Evolutionary conservation across 75 land plant species (phyloP).

Genomic region (Sequoiadendron giganteum): DNA sequence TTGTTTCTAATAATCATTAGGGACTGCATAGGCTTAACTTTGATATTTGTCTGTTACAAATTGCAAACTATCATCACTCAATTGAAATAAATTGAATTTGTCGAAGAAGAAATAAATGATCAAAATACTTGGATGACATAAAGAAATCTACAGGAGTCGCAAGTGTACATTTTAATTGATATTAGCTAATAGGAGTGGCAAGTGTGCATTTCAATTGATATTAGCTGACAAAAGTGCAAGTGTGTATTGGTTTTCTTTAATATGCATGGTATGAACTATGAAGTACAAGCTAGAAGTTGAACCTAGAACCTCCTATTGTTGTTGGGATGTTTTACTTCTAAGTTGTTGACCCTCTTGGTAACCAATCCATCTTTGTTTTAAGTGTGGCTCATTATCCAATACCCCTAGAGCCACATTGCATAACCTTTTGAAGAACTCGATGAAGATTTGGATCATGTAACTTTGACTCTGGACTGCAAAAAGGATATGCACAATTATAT

Average conservation of each 20-base stretch:
- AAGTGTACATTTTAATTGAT: not conserved
- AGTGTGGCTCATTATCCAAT: too few relatives aligned
- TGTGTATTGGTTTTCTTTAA: not conserved
- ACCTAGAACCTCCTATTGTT: too few relatives aligned
- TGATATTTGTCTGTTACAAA: not conserved
- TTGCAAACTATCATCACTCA: not conserved
- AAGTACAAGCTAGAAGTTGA: not conserved
- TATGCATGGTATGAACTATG: not conserved
- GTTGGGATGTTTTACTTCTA: too few relatives aligned
- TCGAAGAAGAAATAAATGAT: not conserved
- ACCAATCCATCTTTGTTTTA: too few relatives aligned
- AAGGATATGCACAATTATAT: too few relatives aligned
- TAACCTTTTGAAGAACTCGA: too few relatives aligned
- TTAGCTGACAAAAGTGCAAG: not conserved
- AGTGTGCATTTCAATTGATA: not conserved
- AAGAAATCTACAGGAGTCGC: not conserved
- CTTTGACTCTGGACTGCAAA: too few relatives aligned
- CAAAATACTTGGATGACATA: not conserved
- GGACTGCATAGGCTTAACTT: not conserved
- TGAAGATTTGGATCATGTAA: too few relatives aligned
- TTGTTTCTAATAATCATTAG: not conserved
- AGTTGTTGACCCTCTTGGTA: too few relatives aligned
- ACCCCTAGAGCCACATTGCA: too few relatives aligned
- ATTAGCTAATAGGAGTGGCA: not conserved
- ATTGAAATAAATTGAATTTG: not conserved